phyloP scores from a whole-genome alignment of 2,329 filamentous ascomycete species.

The Sordariomycetes sp. region DNA sequence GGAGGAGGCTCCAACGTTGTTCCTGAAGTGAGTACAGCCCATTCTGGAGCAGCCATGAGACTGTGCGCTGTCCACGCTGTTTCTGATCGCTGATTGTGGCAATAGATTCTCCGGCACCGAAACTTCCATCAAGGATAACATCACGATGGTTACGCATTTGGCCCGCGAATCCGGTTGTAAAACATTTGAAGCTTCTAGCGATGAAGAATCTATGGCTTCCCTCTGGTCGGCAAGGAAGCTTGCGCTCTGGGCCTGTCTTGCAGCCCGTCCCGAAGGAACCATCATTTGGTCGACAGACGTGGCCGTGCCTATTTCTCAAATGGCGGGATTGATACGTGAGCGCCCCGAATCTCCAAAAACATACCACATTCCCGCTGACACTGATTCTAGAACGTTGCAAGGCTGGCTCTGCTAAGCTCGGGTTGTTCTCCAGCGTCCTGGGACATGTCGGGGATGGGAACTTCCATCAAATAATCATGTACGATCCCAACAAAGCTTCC shows the following conservation, averaged over 20 bases:
- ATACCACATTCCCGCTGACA: too few species aligned
- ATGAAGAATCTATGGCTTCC: conserved; percentile 54
- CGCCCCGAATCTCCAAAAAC: too few species aligned
- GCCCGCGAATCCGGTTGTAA: conserved; percentile 40
- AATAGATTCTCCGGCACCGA: conserved; percentile 54
- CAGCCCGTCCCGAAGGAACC: conserved; percentile 47
- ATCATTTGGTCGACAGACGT: conserved; percentile 77
- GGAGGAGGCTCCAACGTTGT: conserved; percentile 63
- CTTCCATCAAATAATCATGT: conserved; percentile 49
- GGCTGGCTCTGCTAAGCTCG: conserved; percentile 51
- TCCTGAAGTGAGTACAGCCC: conserved; percentile 46
- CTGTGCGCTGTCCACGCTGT: too few species aligned
- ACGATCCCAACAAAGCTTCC: conserved; percentile 39
- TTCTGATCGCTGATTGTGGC: conserved; percentile 10
- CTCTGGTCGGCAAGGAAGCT: conserved; percentile 71
- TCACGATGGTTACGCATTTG: conserved; percentile 46
- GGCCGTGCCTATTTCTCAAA: conserved; percentile 62
- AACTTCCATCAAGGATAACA: conserved; percentile 48
- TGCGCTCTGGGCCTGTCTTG: conserved; percentile 64
- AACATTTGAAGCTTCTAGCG: conserved; percentile 59
- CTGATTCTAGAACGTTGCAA: conserved; percentile 17
- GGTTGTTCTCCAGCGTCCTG: conserved; percentile 56
- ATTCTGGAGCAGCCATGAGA: too few species aligned
- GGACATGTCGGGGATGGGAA: conserved; percentile 70
- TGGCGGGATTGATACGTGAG: conserved; percentile 61